These are phyloP conservation scores for Sporothrix brasiliensis DNA, from an alignment of 2,329 filamentous ascomycete genomes.

Conservation along the genomic window DNA sequence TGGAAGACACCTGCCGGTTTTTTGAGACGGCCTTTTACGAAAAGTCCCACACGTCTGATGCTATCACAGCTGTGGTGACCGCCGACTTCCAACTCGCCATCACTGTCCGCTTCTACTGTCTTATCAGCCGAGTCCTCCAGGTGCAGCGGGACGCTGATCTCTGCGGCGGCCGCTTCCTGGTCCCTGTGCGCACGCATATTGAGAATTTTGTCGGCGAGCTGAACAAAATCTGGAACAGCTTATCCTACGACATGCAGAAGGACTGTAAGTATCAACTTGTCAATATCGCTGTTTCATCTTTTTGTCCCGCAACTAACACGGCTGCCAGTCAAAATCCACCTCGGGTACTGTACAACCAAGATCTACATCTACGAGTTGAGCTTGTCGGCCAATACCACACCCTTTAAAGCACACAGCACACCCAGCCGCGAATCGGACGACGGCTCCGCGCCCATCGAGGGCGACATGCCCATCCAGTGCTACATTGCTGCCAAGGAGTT, in stretches of 20 bases:
- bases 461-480: conserved; percentile 33
- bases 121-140: conserved; percentile 34
- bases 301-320: not conserved
- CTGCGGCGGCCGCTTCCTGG: conserved; percentile 26
- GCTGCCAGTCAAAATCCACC: conserved; percentile 31
- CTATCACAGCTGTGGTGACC: conserved; percentile 13
- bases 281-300: not conserved
- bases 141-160: conserved; percentile 34
- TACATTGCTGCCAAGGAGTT: conserved; percentile 33
- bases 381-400: conserved; percentile 29
- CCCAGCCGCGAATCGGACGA: conserved; percentile 30
- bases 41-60: not conserved
- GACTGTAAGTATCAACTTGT: conserved; percentile 26
- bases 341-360: conserved; percentile 35
- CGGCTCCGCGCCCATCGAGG: not conserved
- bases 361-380: conserved; percentile 37
- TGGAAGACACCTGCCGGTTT: conserved; percentile 35
- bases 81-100: conserved; percentile 34
- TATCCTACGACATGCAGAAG: conserved; percentile 26
- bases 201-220: conserved; percentile 32
- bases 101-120: conserved; percentile 35
- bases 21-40: conserved; percentile 31
- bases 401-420: conserved; percentile 27
- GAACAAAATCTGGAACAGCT: conserved; percentile 25
- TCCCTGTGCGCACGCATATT: conserved; percentile 31